These are phyloP conservation scores for Boletus speciosus DNA, from an alignment of 768 basidiomycete species.

Conservation along the genomic window DNA sequence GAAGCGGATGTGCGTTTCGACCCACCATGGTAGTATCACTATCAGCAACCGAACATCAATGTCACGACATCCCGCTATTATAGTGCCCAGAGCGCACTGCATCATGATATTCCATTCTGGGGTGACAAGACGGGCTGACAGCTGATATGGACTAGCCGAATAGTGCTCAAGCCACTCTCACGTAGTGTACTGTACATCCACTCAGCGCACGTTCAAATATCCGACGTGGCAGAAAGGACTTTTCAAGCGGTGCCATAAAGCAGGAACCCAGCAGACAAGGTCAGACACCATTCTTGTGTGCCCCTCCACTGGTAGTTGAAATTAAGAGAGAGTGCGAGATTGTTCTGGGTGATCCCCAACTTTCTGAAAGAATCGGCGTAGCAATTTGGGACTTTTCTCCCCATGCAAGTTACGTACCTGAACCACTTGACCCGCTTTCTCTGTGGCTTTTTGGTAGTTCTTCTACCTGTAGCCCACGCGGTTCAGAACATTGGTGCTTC, in stretches of 20 bases:
- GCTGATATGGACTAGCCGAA: constrained; percentile 3
- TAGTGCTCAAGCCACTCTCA: background rate
- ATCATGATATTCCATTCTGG: constrained; percentile 19
- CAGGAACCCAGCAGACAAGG: background rate
- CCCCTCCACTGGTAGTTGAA: background rate
- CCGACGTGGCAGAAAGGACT: background rate
- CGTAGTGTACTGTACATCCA: background rate
- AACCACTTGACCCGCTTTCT: background rate
- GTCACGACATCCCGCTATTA: constrained; percentile 5
- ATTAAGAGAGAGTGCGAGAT: background rate
- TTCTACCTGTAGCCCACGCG: background rate
- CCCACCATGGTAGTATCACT: constrained; percentile 24
- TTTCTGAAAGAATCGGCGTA: background rate
- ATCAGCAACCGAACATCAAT: constrained; percentile 12
- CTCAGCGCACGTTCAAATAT: background rate
- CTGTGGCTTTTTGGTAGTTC: background rate
- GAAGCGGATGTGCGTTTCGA: background rate
- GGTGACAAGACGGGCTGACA: constrained; percentile 14
- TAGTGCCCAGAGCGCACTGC: constrained; percentile 13
- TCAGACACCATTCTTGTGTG: background rate
- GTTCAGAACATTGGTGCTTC: background rate
- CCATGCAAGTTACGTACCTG: background rate
- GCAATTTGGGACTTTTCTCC: background rate
- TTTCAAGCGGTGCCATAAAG: background rate
- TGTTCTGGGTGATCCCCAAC: background rate